Base-by-base conservation (phyloP, 257 asterid genomes). In the Ajuga chamaepitys region DNA sequence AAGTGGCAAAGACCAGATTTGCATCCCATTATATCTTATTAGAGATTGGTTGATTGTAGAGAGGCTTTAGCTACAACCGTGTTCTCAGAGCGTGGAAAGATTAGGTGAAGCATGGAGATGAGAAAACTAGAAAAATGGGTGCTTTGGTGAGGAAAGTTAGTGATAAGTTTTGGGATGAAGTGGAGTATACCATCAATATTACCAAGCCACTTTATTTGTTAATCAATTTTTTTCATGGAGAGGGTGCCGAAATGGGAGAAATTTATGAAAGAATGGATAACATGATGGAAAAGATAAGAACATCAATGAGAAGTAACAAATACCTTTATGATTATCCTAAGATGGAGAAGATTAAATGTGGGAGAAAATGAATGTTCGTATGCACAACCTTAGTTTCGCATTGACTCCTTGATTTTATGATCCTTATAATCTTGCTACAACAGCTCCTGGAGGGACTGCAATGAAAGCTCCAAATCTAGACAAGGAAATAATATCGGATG, bases 311-410 rank as follows among this genome's bases (percentile, higher is more conserved):
- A 5, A 5, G n/a, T 7, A 47, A 47, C 10, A 6, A 47, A 7
- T 20, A 47, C 20, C 8, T 2, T 4, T 2, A 17, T 4, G 17
- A 21, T 4, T 51, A n/a, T 48, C 7, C 7, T 13, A 5, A 37
- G 1, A 52, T 48, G 45, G 24, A 60, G n/a, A 7, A 10, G n/a
- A 70, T 50, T 50, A 45, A 3, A 35, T 69, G 11, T 61, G 55
- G 63, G 24, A 40, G 17, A 61, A 60, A 4, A 70, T 61, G 75
- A 34, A 52, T 16, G 21, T 32, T 7, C 52, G 21, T 1, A 26
- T 61, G 13, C 69, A 70, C 25, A 48, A 56, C 8, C 72, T 70
- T 28, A 57, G 61, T 3, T 59, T 59, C 60, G 68, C 74, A 20
- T 18, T 70, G 16, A 30, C 58, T 6, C 68, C 54, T 0, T 1